Base-by-base conservation (phyloP, 441 rosid species). In the Gossypium lobatum region DNA sequence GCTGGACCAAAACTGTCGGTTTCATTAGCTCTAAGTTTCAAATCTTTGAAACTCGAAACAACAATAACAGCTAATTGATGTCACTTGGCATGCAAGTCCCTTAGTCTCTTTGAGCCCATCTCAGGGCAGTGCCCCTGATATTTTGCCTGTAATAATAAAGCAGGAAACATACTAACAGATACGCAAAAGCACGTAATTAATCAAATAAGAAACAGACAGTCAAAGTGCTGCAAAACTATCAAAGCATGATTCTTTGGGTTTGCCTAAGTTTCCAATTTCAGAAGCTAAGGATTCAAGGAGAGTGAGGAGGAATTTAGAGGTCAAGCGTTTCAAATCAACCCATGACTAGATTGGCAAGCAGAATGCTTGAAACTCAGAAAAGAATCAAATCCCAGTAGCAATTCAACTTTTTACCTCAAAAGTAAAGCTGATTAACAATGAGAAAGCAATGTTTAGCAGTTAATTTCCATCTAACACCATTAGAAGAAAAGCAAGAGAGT, bases 171-270 rank as follows among this genome's bases (percentile, higher is more conserved):
- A 5, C 17, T 6, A 21, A 23, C 54, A 65, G 17, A 21, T 13
- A 45, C 18, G 13, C 8, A 10, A 67, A 46, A 23, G 14, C 58
- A 23, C 17, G 37, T 66, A 46, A 46, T 13, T 14, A 13, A 66
- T 46, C 70, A 7, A 11, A 46, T 11, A 46, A 46, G 13, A 62
- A 21, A 37, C 50, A 61, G 21, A 7, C 21, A 20, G 9, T 64
- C 28, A 42, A 64, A 7, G 70, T 13, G 34, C 6, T 42, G 54
- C 70, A 39, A 18, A 5, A 17, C 14, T 37, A 39, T 18, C 16
- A 65, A 45, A 45, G 60, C 57, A 65, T 16, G 37, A 65, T 65
- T 65, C 55, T 45, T 64, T 64, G 58, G 52, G 53, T 39, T 39
- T 18, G 69, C 20, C 28, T 11, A 39, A 50, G 52, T 45, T 65